These are phyloP conservation scores for Fraxinus paxiana DNA, from an alignment of 305 asterid genomes.

Conservation along the genomic window DNA sequence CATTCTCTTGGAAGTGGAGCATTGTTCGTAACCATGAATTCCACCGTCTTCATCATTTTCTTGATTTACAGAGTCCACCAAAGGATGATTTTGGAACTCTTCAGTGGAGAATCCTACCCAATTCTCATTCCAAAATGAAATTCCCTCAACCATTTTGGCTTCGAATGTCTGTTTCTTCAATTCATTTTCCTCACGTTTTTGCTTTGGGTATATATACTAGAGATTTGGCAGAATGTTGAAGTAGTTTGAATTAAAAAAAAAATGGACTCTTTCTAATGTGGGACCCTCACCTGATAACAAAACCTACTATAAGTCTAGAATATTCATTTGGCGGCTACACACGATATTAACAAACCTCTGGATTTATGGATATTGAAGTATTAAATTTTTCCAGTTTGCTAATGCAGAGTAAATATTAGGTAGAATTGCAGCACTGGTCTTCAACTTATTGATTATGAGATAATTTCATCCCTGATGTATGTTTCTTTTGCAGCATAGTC, in stretches of 20 bases:
- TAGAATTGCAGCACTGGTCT: background rate
- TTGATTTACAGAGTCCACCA: background rate
- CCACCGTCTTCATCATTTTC: background rate
- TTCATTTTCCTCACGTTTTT: background rate
- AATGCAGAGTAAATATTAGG: background rate
- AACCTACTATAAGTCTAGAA: background rate
- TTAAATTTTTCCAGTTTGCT: background rate
- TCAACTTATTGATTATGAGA: background rate
- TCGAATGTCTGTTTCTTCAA: background rate
- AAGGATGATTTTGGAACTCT: background rate
- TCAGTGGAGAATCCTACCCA: background rate
- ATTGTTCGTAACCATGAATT: background rate
- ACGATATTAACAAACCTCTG: background rate
- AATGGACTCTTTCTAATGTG: background rate
- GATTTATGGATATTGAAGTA: background rate
- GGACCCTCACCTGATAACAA: background rate
- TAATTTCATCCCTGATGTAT: background rate
- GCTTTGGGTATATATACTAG: background rate
- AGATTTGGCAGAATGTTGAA: background rate
- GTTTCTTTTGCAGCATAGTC: background rate
- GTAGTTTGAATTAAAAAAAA: background rate
- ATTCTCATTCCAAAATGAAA: background rate
- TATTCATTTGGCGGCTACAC: background rate
- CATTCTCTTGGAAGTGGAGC: background rate
- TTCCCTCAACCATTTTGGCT: background rate